Percentiles rank a stretch among this genome's conserved stretches.
These are phyloP conservation scores for Teratosphaeriaceae sp. DNA, from an alignment of 2,329 filamentous ascomycete species.

Conservation along the genomic window DNA sequence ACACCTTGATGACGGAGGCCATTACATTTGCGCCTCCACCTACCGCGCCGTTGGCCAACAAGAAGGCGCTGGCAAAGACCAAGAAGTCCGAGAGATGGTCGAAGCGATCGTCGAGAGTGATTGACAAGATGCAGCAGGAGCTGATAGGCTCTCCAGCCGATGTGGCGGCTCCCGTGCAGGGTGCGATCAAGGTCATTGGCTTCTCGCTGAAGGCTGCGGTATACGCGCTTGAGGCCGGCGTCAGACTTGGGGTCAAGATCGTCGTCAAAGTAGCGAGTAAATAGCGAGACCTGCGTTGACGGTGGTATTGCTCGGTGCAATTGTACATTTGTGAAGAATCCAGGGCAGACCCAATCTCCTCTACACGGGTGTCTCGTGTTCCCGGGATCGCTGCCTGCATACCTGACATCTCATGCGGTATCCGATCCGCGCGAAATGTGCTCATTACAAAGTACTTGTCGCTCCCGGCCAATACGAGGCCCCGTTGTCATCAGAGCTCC, in stretches of 20 bases:
- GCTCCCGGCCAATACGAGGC: too few relatives aligned
- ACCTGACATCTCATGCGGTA: too few relatives aligned
- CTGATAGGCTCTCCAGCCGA: slow-evolving; percentile 29
- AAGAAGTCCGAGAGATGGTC: slow-evolving; percentile 15
- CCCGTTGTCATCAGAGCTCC: too few relatives aligned
- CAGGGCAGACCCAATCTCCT: too few relatives aligned
- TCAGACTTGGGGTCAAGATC: too few relatives aligned
- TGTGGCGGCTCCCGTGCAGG: slow-evolving; percentile 33
- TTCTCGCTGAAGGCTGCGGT: slow-evolving; percentile 38
- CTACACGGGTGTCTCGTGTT: too few relatives aligned
- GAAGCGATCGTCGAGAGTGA: slow-evolving; percentile 11
- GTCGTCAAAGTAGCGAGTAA: slow-evolving; percentile 32
- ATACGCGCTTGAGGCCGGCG: slow-evolving; percentile 34
- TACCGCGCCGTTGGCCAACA: slow-evolving; percentile 9
- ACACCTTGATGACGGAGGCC: slow-evolving; percentile 19
- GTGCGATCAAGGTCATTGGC: slow-evolving; percentile 33
- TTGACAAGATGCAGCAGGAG: slow-evolving; percentile 16
- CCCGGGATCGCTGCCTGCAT: too few relatives aligned
- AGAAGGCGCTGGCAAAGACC: slow-evolving; percentile 5
- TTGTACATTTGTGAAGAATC: too few relatives aligned
- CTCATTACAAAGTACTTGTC: too few relatives aligned
- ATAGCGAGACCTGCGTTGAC: too few relatives aligned
- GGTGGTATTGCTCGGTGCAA: too few relatives aligned
- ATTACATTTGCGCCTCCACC: slow-evolving; percentile 29
- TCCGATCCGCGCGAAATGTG: too few relatives aligned